Base-by-base conservation (phyloP, 768 basidiomycete genomes). In the Naganishia vaughanmartiniae region DNA sequence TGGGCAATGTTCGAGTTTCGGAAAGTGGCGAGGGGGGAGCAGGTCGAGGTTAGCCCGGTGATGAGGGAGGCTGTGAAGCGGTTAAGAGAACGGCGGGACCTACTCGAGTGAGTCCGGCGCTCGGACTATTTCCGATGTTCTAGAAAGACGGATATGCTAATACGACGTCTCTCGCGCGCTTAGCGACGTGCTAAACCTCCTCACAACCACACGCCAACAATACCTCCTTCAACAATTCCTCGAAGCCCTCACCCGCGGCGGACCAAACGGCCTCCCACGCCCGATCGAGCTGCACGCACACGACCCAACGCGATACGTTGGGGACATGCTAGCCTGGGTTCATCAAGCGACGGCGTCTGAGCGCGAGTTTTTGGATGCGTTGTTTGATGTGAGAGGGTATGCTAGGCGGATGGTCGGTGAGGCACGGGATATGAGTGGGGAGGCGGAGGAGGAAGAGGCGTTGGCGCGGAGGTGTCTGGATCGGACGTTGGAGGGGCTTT, bases 291-390 rank as follows among this genome's bases (percentile, higher is more conserved):
- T 99, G 3, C 96, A 99, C 77, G 96, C 96, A 0, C 96, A 99
- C 75, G 96, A 99, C 79, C 95, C 96, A 0, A 86, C 93, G 74
- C 88, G 95, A 36, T 99, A 99, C 78, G 88, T 95, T 17, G 96
- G 96, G 17, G 95, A 98, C 81, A 98, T 98, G 91, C 87, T 98
- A 10, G 95, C 94, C 0, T 97, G 95, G 95, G 89, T 97, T 0
- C 95, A 99, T 81, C 95, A 98, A 73, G 87, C 90, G 0, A 92
- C 96, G 71, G 96, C 96, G 0, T 90, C 90, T 0, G 96, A 99
- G 77, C 89, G 89, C 54, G 96, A 98, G 82, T 93, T 94, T 75
- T 85, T 99, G 26, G 93, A 97, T 76, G 85, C 87, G 39, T 80
- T 98, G 30, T 97, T 98, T 73, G 89, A 87, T 7, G 76, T 93